Base-by-base conservation (phyloP, 2,329 filamentous ascomycete species). In the Xylariaceae sp. region DNA sequence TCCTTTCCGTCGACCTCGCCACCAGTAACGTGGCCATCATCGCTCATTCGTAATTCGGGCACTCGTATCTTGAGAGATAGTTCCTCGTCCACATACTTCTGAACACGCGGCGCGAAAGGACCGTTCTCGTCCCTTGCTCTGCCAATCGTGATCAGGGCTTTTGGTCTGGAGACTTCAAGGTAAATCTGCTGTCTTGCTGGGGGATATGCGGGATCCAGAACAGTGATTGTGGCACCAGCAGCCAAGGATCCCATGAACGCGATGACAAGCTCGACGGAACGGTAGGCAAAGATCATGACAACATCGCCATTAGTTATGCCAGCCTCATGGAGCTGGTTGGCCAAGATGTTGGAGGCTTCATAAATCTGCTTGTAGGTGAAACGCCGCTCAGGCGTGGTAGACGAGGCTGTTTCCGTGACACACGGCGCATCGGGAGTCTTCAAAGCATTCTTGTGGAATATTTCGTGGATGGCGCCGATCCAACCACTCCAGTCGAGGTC, bases 291-390 rank as follows among this genome's bases (percentile, higher is more conserved):
- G 55, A 94, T 88, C 89, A 96, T 95, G 61, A 96, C 90, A 2
- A 96, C 90, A 64, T 97, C 90, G 9, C 90, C 90, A 58, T 83
- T 76, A 51, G 83, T 76, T 55, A 90, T 76, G 50, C 91, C 90
- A 61, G 83, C 77, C 44, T 85, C 76, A 47, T 87, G 80, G 17
- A 96, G 77, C 64, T 95, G 81, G 69, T 95, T 84, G 18, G 90
- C 88, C 6, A 96, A 68, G 15, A 82, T 76, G 66, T 95, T 95
- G 30, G 89, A 87, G 0, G 86, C 85, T 71, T 96, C 87, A 64
- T 90, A 80, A 64, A 97, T 96, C 62, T 95, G 89, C 57, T 76
- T 75, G 68, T 96, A 97, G 19, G 84, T 92, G 69, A 94, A 96
- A 44, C 70, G 72, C 55, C 88, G 77, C 65, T 83, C 74, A 7